These are phyloP conservation scores for Pugionium cornutum DNA, from an alignment of 345 rosid species.

Conservation along the genomic window DNA sequence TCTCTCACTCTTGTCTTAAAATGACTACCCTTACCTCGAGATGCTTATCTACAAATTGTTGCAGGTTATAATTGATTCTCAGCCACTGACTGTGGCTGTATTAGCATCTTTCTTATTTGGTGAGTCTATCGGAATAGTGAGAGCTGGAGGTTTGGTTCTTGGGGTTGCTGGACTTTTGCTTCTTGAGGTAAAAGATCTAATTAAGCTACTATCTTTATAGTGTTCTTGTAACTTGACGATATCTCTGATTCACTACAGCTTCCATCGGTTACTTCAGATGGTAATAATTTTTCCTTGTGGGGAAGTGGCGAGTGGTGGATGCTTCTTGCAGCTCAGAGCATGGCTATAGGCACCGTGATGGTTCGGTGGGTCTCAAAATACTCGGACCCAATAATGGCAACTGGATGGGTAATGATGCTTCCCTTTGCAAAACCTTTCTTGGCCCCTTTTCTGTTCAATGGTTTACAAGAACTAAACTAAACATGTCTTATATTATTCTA, in stretches of 20 bases:
- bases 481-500: neutral
- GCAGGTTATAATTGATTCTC: constrained; percentile 94
- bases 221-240: constrained; percentile 16
- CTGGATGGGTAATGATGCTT: constrained; percentile 78
- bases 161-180: constrained; percentile 86
- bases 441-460: neutral
- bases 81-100: constrained; percentile 85
- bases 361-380: constrained; percentile 90
- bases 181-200: constrained; percentile 61
- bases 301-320: constrained; percentile 99
- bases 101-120: constrained; percentile 79
- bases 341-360: constrained; percentile 95
- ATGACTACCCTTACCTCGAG: neutral
- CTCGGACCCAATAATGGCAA: constrained; percentile 94
- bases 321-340: constrained; percentile 98
- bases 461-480: constrained; percentile 13
- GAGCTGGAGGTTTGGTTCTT: constrained; percentile 75
- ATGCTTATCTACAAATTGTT: neutral
- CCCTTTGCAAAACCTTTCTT: neutral
- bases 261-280: constrained; percentile 61
- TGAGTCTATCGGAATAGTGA: constrained; percentile 78
- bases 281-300: constrained; percentile 66
- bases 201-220: neutral
- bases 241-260: constrained; percentile 43
- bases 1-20: constrained; percentile 8